A percentile compares a stretch with the other conserved stretches of the same genome.
Conservation (phyloP, 2,329 filamentous ascomycete species). For the Botryotinia convoluta region DNA sequence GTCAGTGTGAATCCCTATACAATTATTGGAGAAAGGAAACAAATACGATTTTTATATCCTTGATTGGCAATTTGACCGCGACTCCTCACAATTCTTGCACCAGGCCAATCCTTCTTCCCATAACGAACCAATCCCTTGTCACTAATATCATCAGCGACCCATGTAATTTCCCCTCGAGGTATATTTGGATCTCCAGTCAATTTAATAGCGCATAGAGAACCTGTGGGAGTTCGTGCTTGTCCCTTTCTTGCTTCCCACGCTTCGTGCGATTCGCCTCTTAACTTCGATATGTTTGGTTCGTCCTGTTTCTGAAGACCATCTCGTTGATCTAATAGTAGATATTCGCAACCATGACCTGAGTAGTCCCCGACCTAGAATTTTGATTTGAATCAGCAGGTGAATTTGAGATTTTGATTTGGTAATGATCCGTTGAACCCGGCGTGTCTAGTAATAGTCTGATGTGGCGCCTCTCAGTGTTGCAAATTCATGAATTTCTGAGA, state of each 20-base stretch:
- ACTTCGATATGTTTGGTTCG: constrained; percentile 43
- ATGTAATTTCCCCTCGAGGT: constrained; percentile 80
- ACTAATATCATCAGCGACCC: constrained; percentile 76
- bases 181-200: constrained; percentile 90
- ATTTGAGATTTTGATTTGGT: not conserved
- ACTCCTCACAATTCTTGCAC: constrained; percentile 69
- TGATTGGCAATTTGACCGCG: constrained; percentile 73
- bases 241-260: constrained; percentile 47
- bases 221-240: constrained; percentile 55
- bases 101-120: constrained; percentile 69
- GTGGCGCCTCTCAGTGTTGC: not conserved
- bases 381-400: constrained; percentile 6
- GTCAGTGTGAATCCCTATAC: not conserved
- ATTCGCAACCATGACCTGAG: constrained; percentile 83
- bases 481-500: not conserved
- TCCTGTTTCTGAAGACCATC: constrained; percentile 47
- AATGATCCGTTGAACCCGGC: not conserved
- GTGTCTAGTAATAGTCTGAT: not conserved
- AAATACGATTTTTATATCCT: constrained; percentile 70
- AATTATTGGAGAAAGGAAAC: constrained; percentile 2
- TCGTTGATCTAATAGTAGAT: constrained; percentile 76
- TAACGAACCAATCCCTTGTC: constrained; percentile 60
- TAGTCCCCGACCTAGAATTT: constrained; percentile 65
- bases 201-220: constrained; percentile 79
- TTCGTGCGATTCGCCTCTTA: constrained; percentile 44